Base-by-base conservation (phyloP, 2,329 filamentous ascomycete species). In the Chrysosphaeria jannelii region DNA sequence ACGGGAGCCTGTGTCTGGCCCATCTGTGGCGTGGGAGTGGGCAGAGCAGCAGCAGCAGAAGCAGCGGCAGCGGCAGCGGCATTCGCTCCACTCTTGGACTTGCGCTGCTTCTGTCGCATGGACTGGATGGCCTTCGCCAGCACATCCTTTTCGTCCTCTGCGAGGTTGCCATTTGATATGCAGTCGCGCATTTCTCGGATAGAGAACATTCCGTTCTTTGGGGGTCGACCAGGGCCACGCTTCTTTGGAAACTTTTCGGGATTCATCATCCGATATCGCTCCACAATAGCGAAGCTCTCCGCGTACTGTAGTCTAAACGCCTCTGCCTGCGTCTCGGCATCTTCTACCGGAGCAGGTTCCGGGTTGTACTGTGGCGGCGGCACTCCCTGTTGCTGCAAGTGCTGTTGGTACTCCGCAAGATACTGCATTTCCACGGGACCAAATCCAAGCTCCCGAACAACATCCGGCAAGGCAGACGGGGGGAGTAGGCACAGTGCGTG, bases 181-280 rank as follows among this genome's bases (percentile, higher is more conserved):
- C n/a, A n/a, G n/a, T n/a, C n/a, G n/a, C n/a, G n/a, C n/a, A 66
- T 55, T 35, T 78, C 67, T 27, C 72, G 53, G 43, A 78, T 78
- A 2, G 71, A 79, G 61, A 78, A 74, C 37, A 76, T 57, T 14
- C 72, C 72, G 35, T 79, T 71, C 45, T 79, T 79, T 0, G 72
- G 72, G 11, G 72, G 72, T 25, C 72, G 51, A n/a, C 72, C 72
- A 7, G 72, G 72, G 9, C 72, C 72, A 33, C 71, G 63, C 30
- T 69, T 66, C 42, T 61, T 69, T 14, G 60, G 16, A n/a, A 20
- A 6, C 11, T 21, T 14, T 24, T 14, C 16, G 23, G 22, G 11
- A 20, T 26, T n/a, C 13, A n/a, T 16, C 21, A 18, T 25, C 25
- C 26, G 20, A 26, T 26, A 13, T 24, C 22, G 15, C 23, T 12